These are phyloP conservation scores for Laburnicola sp. DNA, from an alignment of 2,329 filamentous ascomycete genomes.

Conservation along the genomic window DNA sequence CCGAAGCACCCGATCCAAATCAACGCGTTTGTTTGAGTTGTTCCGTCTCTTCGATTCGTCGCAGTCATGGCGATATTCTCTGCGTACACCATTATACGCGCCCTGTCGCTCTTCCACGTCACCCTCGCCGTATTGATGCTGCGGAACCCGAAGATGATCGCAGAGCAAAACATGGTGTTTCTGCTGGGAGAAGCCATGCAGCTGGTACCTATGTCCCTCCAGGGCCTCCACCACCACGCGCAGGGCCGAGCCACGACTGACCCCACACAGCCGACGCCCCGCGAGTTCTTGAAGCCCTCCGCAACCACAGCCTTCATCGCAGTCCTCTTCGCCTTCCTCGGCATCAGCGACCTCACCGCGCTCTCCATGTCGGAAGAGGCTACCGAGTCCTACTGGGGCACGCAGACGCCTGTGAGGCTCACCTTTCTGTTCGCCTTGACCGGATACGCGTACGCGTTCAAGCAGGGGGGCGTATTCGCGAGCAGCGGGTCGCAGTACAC, in stretches of 20 bases:
- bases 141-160: constrained; percentile 69
- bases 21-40: background rate
- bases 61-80: constrained; percentile 79
- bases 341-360: constrained; percentile 51
- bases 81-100: constrained; percentile 77
- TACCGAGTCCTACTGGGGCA: constrained; percentile 52
- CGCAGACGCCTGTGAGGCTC: constrained; percentile 65
- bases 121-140: constrained; percentile 84
- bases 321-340: constrained; percentile 68
- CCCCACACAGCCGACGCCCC: constrained; percentile 61
- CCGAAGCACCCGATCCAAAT: constrained; percentile 10
- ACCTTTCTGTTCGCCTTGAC: constrained; percentile 64
- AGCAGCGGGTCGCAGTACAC: constrained; percentile 30
- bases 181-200: constrained; percentile 82
- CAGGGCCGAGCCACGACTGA: background rate
- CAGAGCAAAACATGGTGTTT: constrained; percentile 78
- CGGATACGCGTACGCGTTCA: constrained; percentile 67
- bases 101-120: constrained; percentile 80
- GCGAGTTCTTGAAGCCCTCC: constrained; percentile 68
- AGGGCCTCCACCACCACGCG: constrained; percentile 21
- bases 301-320: constrained; percentile 69
- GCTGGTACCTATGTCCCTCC: too few relatives aligned
- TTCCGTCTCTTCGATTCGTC: background rate
- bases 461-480: constrained; percentile 54
- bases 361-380: constrained; percentile 50